Base-by-base conservation (phyloP, 2,329 filamentous ascomycete species). In the Aspergillus hortae region DNA sequence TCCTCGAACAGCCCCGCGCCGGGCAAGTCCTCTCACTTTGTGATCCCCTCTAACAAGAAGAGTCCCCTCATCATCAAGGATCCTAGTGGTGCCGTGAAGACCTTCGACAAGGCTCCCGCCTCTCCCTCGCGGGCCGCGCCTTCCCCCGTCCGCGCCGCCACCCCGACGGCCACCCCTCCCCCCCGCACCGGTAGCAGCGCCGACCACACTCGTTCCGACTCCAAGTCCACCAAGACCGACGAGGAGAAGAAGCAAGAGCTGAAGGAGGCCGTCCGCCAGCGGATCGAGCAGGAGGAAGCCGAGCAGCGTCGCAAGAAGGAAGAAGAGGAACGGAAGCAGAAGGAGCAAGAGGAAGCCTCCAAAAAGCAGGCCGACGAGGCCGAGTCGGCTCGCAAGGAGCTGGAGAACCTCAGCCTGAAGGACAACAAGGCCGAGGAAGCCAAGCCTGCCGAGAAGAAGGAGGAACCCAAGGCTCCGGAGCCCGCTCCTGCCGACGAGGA, bases 1-100 rank as follows among this genome's bases (percentile, higher is more conserved):
- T 72, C 74, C 36, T 77, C 84, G 71, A 73, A 70, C 57, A 68
- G 79, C 76, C 80, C 79, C 53, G 82, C 86, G 32, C 82, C 80
- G 21, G 79, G 84, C 33, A 83, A 82, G 56, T 76, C 83, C 3
- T 38, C 35, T n/a, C 80, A 83, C 59, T 85, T 86, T 56, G 80
- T 86, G 55, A 82, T 83, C 54, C 85, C 87, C 9, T 78, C 71
- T 2, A 67, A 69, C 52, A 89, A 87, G 78, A 90, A 83, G 71
- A 85, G 85, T 44, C 85, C 87, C 1, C 88, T 96, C 59, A 79
- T 85, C 45, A 96, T 96, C 77, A 95, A 90, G 78, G 89, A 90
- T 64, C 81, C 87, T 51, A 92, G 90, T 56, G 90, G 94, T 67
- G 83, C 85, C 27, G 77, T 96, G 11, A 85, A 90, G 61, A 78